A percentile compares a stretch with the other conserved stretches of the same genome.
Conservation (phyloP, 306 rosid species). For the Malus domestica region ASM211411v1 NC_041793.1:106501-107000, state of each 20-base stretch:
- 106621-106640: background rate
- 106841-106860: constrained; percentile 62
- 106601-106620: constrained; percentile 52
- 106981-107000: background rate
- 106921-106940: constrained; percentile 91
- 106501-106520: constrained; percentile 46
- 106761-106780: constrained; percentile 88
- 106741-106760: constrained; percentile 61
- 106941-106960: constrained; percentile 69
- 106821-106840: constrained; percentile 53
- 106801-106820: constrained; percentile 49
- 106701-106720: background rate
- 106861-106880: constrained; percentile 73
- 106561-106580: constrained; percentile 36
- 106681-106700: background rate
- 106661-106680: background rate
- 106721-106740: constrained; percentile 63
- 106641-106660: background rate
- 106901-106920: constrained; percentile 47
- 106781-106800: constrained; percentile 62
- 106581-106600: constrained; percentile 83
- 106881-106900: constrained; percentile 56
- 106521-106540: constrained; percentile 54
- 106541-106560: constrained; percentile 42
- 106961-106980: too few relatives aligned